Percentiles rank a stretch among this genome's conserved stretches.
Evolutionary conservation across 495 filamentous ascomycete species (phyloP).

Genomic region (Penicillium ochrochloron): DNA sequence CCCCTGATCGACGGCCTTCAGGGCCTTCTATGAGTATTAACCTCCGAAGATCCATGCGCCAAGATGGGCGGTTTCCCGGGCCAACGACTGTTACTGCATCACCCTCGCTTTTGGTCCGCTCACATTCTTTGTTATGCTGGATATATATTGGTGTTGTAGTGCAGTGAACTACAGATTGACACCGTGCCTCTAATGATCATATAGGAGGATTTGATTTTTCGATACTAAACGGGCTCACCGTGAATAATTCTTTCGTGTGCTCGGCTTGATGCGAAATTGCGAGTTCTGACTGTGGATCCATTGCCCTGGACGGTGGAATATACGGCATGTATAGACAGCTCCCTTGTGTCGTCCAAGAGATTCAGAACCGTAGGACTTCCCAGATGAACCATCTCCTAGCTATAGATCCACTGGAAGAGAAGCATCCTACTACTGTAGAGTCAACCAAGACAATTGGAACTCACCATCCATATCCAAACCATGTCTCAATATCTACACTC

Average conservation of each 20-base stretch:
- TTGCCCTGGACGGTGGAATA: neutral
- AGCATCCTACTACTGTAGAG: neutral
- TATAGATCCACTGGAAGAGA: neutral
- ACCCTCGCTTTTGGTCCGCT: conserved; percentile 20
- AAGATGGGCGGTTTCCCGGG: neutral
- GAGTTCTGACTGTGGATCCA: neutral
- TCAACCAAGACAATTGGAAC: neutral
- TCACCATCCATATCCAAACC: neutral
- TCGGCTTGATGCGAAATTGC: neutral
- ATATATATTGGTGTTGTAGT: neutral
- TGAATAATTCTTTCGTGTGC: neutral
- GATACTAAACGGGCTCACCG: neutral
- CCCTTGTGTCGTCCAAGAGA: neutral
- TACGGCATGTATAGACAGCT: neutral
- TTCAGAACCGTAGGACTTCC: neutral
- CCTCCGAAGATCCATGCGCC: neutral
- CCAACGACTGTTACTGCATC: conserved; percentile 15
- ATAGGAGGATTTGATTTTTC: conserved; percentile 12
- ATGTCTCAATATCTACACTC: neutral
- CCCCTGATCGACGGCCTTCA: conserved; percentile 29
- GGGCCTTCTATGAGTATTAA: neutral
- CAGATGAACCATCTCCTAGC: neutral
- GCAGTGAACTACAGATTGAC: neutral
- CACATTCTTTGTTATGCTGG: conserved; percentile 25
- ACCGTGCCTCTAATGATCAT: neutral